phyloP scores from a whole-genome alignment of 1,284 basidiomycete species.

The Tetrapyrgos nigripes region DNA sequence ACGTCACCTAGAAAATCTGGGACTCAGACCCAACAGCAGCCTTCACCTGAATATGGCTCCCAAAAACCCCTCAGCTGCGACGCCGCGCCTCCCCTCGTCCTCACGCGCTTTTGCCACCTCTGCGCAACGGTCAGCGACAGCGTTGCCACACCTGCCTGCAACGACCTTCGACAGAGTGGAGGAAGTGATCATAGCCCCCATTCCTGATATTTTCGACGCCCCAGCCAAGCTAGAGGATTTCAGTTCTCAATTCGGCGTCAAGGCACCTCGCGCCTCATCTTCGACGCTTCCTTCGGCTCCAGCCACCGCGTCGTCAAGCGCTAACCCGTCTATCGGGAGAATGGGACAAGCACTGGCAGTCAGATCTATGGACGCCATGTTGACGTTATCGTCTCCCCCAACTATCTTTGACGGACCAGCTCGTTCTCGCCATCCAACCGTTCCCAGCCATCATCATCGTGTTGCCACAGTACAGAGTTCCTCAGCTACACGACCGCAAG shows the following conservation, averaged over 20 bases:
- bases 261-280: not conserved
- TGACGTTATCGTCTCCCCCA: conserved; percentile 46
- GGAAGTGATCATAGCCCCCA: conserved; percentile 15
- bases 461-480: not conserved
- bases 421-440: conserved; percentile 34
- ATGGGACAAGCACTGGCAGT: not conserved
- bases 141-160: not conserved
- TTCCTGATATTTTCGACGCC: conserved; percentile 51
- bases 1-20: not conserved
- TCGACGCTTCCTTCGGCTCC: not conserved
- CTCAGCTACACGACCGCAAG: not conserved
- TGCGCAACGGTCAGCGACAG: not conserved
- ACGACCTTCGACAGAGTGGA: not conserved
- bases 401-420: conserved; percentile 54
- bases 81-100: not conserved
- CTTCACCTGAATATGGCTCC: conserved; percentile 5
- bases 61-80: conserved; percentile 3
- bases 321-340: not conserved
- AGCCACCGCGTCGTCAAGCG: not conserved
- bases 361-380: conserved; percentile 23
- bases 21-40: not conserved
- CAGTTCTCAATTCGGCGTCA: not conserved
- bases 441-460: not conserved
- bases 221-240: conserved; percentile 40
- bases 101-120: not conserved